Percentiles rank a stretch among this genome's conserved stretches.
These are phyloP conservation scores for Phlyctochytrium planicorne DNA, from an alignment of 192 early-diverging fungal genomes.

Conservation along the genomic window DNA sequence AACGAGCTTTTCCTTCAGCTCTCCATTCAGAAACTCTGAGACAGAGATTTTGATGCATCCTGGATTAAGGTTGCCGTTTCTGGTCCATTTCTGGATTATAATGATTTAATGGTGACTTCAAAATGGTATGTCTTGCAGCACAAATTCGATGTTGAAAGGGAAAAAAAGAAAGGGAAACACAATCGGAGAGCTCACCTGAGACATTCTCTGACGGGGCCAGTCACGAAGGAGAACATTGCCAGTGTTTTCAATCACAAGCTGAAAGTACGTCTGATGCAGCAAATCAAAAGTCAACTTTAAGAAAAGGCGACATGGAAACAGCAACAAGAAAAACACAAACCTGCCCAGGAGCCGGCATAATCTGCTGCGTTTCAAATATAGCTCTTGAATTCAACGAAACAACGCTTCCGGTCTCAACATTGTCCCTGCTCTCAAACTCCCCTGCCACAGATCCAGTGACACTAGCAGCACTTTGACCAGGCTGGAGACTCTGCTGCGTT, in stretches of 20 bases:
- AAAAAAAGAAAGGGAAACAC: no score
- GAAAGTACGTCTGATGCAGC: slow-evolving; percentile 21
- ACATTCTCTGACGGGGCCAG: slow-evolving; percentile 29
- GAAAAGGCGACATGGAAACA: not conserved
- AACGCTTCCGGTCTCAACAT: no score
- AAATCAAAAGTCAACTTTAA: not conserved
- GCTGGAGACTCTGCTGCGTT: no score
- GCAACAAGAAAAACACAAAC: slow-evolving; percentile 2
- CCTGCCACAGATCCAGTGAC: no score
- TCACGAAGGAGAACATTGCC: slow-evolving; percentile 23
- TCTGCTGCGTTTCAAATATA: slow-evolving; percentile 26
- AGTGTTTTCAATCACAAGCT: slow-evolving; percentile 20
- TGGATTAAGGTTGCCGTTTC: slow-evolving; percentile 27
- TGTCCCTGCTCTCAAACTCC: no score
- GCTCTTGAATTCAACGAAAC: not conserved
- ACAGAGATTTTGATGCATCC: slow-evolving; percentile 12
- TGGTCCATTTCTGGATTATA: slow-evolving; percentile 28
- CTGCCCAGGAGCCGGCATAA: slow-evolving; percentile 27
- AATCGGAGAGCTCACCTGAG: slow-evolving; percentile 19
- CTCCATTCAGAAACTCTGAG: slow-evolving; percentile 15
- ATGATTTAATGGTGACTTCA: not conserved
- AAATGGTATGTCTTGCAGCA: not conserved
- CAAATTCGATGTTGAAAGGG: no score
- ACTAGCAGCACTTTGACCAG: no score
- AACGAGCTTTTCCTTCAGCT: slow-evolving; percentile 20